phyloP scores from a whole-genome alignment of 2,329 filamentous ascomycete genomes.

The Aureobasidium sp. region DNA sequence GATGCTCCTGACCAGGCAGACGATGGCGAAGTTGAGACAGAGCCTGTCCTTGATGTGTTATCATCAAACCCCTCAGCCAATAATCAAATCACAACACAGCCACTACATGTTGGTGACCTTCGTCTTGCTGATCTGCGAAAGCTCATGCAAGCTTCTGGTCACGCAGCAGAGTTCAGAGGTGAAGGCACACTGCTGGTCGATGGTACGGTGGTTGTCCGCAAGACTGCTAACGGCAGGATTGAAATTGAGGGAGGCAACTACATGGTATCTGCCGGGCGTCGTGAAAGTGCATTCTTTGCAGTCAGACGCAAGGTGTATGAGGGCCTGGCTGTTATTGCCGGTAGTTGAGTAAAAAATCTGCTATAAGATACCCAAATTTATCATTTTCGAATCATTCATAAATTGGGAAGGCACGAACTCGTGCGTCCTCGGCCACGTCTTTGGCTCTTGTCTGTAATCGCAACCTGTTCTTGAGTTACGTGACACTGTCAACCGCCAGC shows the following conservation, averaged over 20 bases:
- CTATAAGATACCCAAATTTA: constrained; percentile 11
- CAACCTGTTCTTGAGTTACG: background rate
- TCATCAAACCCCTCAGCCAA: constrained; percentile 54
- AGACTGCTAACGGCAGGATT: constrained; percentile 77
- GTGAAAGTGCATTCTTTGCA: constrained; percentile 68
- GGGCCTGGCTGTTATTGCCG: constrained; percentile 82
- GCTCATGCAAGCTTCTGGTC: constrained; percentile 72
- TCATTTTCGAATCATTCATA: background rate
- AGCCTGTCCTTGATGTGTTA: constrained; percentile 53
- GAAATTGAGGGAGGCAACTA: constrained; percentile 74
- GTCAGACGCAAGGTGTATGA: constrained; percentile 91
- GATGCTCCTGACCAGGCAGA: constrained; percentile 42
- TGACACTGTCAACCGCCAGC: background rate
- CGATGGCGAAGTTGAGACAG: constrained; percentile 29
- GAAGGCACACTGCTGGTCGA: constrained; percentile 90
- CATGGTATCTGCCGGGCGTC: constrained; percentile 36
- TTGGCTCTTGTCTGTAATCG: background rate
- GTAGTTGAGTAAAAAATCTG: constrained; percentile 42
- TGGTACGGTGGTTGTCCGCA: constrained; percentile 77
- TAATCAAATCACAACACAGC: constrained; percentile 64
- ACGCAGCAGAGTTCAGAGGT: constrained; percentile 85
- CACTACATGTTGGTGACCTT: constrained; percentile 89
- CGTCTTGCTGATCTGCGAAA: constrained; percentile 80
- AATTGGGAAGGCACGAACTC: background rate
- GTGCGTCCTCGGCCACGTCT: background rate